Evolutionary conservation across 2,329 filamentous ascomycete genomes (phyloP), one percentile per base, ranked within the genome.

Genomic region (Fusarium beomiforme): DNA sequence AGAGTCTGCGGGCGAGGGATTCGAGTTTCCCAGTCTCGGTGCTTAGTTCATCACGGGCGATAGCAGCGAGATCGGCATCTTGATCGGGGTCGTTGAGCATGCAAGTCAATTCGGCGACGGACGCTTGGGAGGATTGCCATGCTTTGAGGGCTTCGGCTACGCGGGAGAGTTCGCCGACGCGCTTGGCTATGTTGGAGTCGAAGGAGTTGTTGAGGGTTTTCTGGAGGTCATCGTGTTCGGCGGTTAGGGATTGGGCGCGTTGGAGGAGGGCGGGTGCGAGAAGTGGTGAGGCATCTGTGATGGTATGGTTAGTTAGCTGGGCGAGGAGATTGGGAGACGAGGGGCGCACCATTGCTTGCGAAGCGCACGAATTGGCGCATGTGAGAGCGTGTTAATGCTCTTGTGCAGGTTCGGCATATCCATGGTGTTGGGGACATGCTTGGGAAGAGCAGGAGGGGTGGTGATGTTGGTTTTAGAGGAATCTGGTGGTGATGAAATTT

Each of bases 1-100:
- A 93, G 44, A 99, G 87, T 37, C 88, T 88, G 39, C 86, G 86
- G 1, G 90, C 90, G 29, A 97, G 87, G 1, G 82, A 78, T 5
- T 87, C 85, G 26, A 98, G 86, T 63, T 88, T 85, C 9, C 85
- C 81, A 19, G 86, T 84, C 14, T 93, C 94, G 5, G 86, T 80
- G n/a, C 84, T 83, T 12, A 98, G 86, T 79, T 99, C 96, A 70
- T 97, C 94, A n/a, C 87, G 83, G 14, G 97, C 90, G 57, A 99
- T 86, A 12, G 90, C 85, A 14, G 91, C 89, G 56, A 99, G 88
- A 81, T 98, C 96, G 51, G 82, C 80, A 69, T 92, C 89, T 29
- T 84, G 84, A 44, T 85, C 85, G 17, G 78, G 70, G 42, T 81
- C 79, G 13, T 82, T 74, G 16, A 88, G 79, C 71, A 91, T 83